Percentiles rank a stretch among this genome's conserved stretches.
phyloP scores from a whole-genome alignment of 352 stramenopile genomes.

The Phytophthora hibernalis region DNA sequence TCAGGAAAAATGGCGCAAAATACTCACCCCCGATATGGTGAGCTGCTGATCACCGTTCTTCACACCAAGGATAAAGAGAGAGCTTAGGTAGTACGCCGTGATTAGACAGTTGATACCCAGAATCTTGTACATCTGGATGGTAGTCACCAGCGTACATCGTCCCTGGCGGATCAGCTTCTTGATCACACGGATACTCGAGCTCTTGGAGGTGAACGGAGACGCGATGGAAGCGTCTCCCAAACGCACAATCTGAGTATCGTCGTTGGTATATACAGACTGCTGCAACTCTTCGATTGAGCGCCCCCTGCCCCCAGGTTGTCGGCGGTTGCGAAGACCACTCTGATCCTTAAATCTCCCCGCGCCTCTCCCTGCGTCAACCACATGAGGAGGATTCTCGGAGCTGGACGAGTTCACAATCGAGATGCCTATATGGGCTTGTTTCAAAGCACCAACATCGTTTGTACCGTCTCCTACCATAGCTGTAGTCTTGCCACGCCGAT shows the following conservation, averaged over 20 bases:
- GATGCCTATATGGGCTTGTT: slow-evolving; percentile 91
- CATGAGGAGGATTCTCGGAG: slow-evolving; percentile 58
- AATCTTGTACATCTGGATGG: slow-evolving; percentile 99
- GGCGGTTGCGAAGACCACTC: slow-evolving; percentile 54
- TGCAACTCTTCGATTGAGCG: slow-evolving; percentile 54
- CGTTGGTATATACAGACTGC: slow-evolving; percentile 83
- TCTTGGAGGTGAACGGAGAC: slow-evolving; percentile 98
- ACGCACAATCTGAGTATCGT: slow-evolving; percentile 96
- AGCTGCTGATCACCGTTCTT: slow-evolving; percentile 99
- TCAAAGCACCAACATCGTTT: slow-evolving; percentile 98
- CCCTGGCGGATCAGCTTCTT: slow-evolving; percentile 98
- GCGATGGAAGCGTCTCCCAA: slow-evolving; percentile 99
- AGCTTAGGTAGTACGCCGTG: slow-evolving; percentile 97
- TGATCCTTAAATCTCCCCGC: slow-evolving; percentile 52
- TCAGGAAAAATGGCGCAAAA: slow-evolving; percentile 48
- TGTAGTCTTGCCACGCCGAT: slow-evolving; percentile 91
- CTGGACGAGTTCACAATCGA: slow-evolving; percentile 83
- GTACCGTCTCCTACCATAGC: slow-evolving; percentile 99
- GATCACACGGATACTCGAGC: slow-evolving; percentile 90
- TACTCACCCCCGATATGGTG: slow-evolving; percentile 51
- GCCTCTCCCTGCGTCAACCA: slow-evolving; percentile 43
- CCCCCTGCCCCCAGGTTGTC: slow-evolving; percentile 67
- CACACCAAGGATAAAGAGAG: slow-evolving; percentile 97
- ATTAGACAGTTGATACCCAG: slow-evolving; percentile 98
- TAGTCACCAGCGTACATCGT: slow-evolving; percentile 98